Evolutionary conservation across 306 rosid genomes (phyloP), one percentile per base, ranked within the genome.

Genomic region (Sophora flavescens): DNA sequence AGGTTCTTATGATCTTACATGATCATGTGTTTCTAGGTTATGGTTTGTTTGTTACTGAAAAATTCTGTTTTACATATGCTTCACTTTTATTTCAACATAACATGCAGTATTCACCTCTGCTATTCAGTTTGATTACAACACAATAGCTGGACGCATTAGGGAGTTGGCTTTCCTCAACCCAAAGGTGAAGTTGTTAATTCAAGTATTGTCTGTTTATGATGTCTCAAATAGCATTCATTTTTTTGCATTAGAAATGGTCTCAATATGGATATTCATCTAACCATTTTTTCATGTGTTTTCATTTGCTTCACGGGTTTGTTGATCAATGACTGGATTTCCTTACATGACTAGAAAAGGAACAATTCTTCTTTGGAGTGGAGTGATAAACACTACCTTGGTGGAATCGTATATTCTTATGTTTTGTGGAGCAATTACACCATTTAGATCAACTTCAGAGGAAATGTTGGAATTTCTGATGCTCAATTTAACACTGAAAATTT

Each of bases 81-180:
- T 81, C 63, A 56, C 38, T 77, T 61, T 67, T 52, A 16, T 76
- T 42, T 54, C 58, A 76, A 61, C 73, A 63, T 52, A 52, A 75
- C 70, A 38, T 89, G 89, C 93, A 92, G 97, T 95, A 59, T 95
- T 95, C 78, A 95, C 97, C 70, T 88, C 92, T 13, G 84, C 66
- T 45, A 89, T 88, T 84, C 82, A 88, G 87, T 89, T 90, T 74
- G 98, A 95, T 77, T 83, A 92, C 93, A 83, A 86, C 77, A 95
- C 97, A 68, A 95, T 95, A 69, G 90, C 93, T 66, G 96, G 97
- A 28, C 89, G 96, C 80, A 88, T 92, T 76, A 89, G 98, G 86
- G 98, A 95, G 86, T 82, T 95, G 68, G 98, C 98, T 60, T 95
- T 95, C 85, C 93, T 95, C 74, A 95, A 95, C 86, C 98, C 98